phyloP scores from a whole-genome alignment of 192 early-diverging fungal species.

The Gryganskiella cystojenkinii region DNA sequence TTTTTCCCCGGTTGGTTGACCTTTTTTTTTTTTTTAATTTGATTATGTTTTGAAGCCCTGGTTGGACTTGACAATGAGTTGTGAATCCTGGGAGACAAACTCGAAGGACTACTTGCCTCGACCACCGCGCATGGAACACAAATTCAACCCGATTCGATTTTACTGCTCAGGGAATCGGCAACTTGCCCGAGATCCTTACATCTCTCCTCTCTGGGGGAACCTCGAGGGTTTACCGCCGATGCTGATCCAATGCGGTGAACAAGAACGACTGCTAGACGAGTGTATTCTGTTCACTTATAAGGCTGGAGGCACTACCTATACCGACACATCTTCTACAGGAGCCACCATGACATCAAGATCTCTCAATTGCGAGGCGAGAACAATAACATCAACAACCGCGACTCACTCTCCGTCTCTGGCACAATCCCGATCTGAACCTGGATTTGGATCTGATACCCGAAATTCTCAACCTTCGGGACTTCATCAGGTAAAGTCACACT shows the following conservation, averaged over 20 bases:
- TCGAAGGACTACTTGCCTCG: constrained; percentile 47
- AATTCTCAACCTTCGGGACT: too few species aligned
- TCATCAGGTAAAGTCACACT: too few species aligned
- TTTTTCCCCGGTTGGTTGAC: not conserved
- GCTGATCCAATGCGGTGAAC: constrained; percentile 65
- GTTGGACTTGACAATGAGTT: constrained; percentile 65
- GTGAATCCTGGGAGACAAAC: constrained; percentile 59
- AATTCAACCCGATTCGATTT: constrained; percentile 56
- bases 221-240: constrained; percentile 60
- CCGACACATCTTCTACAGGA: too few species aligned
- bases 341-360: too few species aligned
- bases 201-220: constrained; percentile 62
- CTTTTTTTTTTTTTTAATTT: not conserved
- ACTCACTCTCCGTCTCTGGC: too few species aligned
- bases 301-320: too few species aligned
- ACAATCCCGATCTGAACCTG: too few species aligned
- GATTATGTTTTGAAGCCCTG: constrained; percentile 54
- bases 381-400: too few species aligned
- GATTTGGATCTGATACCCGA: too few species aligned
- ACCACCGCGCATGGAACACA: constrained; percentile 38
- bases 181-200: constrained; percentile 60
- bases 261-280: constrained; percentile 59
- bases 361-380: too few species aligned
- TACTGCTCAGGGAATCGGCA: constrained; percentile 49
- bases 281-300: constrained; percentile 53